Evolutionary conservation across 148 eudicot genomes (phyloP), one percentile per base, ranked within the genome.

Genomic region (Amaranthus cruentus): DNA sequence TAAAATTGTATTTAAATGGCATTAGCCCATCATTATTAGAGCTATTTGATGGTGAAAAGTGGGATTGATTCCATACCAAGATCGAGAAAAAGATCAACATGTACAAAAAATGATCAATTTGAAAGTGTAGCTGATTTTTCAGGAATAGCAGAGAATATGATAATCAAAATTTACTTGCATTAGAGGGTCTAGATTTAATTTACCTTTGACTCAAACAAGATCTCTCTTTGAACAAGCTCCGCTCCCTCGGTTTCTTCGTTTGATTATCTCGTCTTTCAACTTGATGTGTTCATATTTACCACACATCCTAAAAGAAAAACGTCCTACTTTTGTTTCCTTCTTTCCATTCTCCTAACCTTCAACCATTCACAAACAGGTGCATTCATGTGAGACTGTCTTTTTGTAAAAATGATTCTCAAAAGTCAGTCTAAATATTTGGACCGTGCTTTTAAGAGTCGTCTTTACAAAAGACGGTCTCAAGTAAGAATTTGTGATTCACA

Each of bases 191-290:
- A 28, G 76, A 77, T 71, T 65, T 0, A 28, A 66, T 78, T 78
- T 78, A 68, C 72, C 76, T 72, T 28, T 67, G 48, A 72, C 68
- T 61, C 13, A 7, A 28, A 55, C 58, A 50, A 72, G 75, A 72
- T 72, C 75, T 72, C 68, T 38, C 53, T 72, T 18, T 6, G 61
- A 42, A 55, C 48, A 18, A 68, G 57, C 46, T 46, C 28, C 64
- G 38, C 15, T 60, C 49, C 62, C 49, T 55, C 13, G 38, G 38
- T 28, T 28, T 28, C 38, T 28, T 28, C 38, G 38, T 28, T 28
- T 28, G 1, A 28, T 28, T 28, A 1, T 28, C 38, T 28, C 38
- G 38, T 28, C 1, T 28, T 28, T 28, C 38, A 28, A 28, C 38
- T 28, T 28, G 38, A 28, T 28, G 38, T 28, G 38, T 28, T 28